A percentile compares a stretch with the other conserved stretches of the same genome.
These are phyloP conservation scores for Lobulomyces angularis DNA, from an alignment of 192 early-diverging fungal species.

Conservation along the genomic window DNA sequence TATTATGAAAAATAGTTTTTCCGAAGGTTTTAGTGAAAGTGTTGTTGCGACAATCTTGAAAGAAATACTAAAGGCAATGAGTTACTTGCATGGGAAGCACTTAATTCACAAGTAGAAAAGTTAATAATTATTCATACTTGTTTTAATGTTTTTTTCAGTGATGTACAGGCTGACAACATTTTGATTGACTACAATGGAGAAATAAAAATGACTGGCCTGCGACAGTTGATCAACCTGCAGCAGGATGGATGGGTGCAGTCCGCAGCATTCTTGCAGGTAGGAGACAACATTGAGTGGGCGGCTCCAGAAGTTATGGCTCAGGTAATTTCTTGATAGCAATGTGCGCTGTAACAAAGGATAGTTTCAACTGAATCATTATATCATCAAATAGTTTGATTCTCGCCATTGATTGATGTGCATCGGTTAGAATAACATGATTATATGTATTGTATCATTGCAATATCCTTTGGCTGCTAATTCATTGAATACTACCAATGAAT, in stretches of 20 bases:
- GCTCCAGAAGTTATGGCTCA: constrained; percentile 49
- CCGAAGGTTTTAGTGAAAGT: constrained; percentile 30
- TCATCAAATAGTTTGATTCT: too few species aligned
- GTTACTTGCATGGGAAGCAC: constrained; percentile 40
- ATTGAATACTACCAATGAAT: too few species aligned
- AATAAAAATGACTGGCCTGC: constrained; percentile 35
- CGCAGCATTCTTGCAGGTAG: constrained; percentile 36
- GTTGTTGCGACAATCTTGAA: constrained; percentile 37
- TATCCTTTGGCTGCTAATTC: too few species aligned
- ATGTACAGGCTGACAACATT: constrained; percentile 46
- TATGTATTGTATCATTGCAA: too few species aligned
- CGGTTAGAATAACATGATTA: too few species aligned
- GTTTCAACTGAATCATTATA: too few species aligned
- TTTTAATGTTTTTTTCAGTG: constrained; percentile 16
- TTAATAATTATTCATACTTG: neutral
- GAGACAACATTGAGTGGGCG: constrained; percentile 46
- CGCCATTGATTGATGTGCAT: too few species aligned
- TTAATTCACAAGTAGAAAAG: constrained; percentile 43
- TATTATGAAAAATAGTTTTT: constrained; percentile 34
- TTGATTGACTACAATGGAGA: constrained; percentile 36
- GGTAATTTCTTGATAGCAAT: constrained; percentile 7
- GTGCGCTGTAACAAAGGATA: too few species aligned
- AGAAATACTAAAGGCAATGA: constrained; percentile 37
- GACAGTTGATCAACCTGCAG: constrained; percentile 30
- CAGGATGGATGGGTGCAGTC: constrained; percentile 23